Conservation (phyloP, 1,139 yeast species). For the Suhomyces anneliseae region DNA sequence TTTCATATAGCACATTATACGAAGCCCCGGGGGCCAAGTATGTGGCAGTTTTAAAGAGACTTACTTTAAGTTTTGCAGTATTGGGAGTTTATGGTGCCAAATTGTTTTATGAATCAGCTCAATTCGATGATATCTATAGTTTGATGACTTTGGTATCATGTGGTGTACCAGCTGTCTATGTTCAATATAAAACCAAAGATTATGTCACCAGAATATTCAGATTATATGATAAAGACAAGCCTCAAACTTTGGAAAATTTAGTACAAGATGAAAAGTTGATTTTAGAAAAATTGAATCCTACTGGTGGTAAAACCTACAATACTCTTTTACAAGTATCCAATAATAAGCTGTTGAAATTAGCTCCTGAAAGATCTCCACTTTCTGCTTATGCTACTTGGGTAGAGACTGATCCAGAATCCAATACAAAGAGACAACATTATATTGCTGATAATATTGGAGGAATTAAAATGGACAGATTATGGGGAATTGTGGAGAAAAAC, state of each 20-base stretch:
- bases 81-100: slow-evolving; percentile 58
- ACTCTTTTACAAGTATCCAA: slow-evolving; percentile 54
- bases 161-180: slow-evolving; percentile 48
- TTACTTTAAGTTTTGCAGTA: slow-evolving; percentile 54
- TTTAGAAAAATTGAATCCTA: slow-evolving; percentile 64
- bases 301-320: slow-evolving; percentile 68
- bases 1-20: slow-evolving; percentile 56
- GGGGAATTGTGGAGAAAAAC: slow-evolving; percentile 76
- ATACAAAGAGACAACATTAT: slow-evolving; percentile 45
- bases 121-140: slow-evolving; percentile 57
- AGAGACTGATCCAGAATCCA: slow-evolving; percentile 38
- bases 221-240: slow-evolving; percentile 59
- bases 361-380: slow-evolving; percentile 25
- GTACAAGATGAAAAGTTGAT: slow-evolving; percentile 61
- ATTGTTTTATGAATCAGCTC: slow-evolving; percentile 54
- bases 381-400: slow-evolving; percentile 67
- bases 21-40: slow-evolving; percentile 57
- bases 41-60: slow-evolving; percentile 54
- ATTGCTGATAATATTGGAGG: slow-evolving; percentile 79
- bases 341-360: slow-evolving; percentile 40
- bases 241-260: slow-evolving; percentile 66
- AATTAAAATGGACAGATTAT: slow-evolving; percentile 74
- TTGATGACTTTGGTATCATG: slow-evolving; percentile 39
- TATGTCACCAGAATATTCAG: slow-evolving; percentile 74
- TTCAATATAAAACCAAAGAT: slow-evolving; percentile 59